These are phyloP conservation scores for Echeveria elegans DNA, from an alignment of 164 flowering plant species.

Conservation along the genomic window DNA sequence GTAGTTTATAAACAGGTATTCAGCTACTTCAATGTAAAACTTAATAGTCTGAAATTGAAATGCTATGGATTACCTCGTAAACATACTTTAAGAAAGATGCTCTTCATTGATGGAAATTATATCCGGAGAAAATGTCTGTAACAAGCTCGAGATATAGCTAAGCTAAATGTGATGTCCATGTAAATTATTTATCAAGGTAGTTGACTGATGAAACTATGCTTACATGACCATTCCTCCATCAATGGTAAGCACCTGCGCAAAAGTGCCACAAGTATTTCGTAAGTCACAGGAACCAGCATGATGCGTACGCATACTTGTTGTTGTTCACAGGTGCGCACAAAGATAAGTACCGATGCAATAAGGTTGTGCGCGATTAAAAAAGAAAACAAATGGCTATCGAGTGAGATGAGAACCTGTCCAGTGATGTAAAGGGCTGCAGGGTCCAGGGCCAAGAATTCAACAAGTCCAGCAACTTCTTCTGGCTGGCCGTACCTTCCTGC, in stretches of 20 bases:
- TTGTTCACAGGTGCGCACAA: neutral
- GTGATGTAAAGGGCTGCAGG: conserved; percentile 59
- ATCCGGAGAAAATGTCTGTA: neutral
- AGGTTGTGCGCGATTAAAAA: too few relatives aligned
- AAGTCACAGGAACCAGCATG: neutral
- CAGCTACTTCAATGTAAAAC: too few relatives aligned
- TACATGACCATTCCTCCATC: conserved; percentile 58
- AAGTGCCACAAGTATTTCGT: neutral
- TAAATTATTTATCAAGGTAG: too few relatives aligned
- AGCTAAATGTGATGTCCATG: neutral
- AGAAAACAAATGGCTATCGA: neutral
- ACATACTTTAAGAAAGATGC: too few relatives aligned
- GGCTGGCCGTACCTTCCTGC: conserved; percentile 56
- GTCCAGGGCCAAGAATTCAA: conserved; percentile 50
- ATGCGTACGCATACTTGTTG: neutral
- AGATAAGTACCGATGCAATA: too few relatives aligned
- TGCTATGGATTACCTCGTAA: too few relatives aligned
- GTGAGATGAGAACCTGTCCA: conserved; percentile 33
- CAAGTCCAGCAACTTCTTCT: conserved; percentile 62
- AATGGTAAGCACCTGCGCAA: conserved; percentile 39
- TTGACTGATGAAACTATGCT: neutral
- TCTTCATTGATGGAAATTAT: neutral
- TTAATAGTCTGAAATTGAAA: too few relatives aligned
- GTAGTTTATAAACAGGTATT: too few relatives aligned
- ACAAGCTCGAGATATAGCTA: neutral